A percentile compares a stretch with the other conserved stretches of the same genome.
These are phyloP conservation scores for Plasmodium yoelii DNA, from an alignment of 169 alveolate species.

Conservation along the genomic window DNA sequence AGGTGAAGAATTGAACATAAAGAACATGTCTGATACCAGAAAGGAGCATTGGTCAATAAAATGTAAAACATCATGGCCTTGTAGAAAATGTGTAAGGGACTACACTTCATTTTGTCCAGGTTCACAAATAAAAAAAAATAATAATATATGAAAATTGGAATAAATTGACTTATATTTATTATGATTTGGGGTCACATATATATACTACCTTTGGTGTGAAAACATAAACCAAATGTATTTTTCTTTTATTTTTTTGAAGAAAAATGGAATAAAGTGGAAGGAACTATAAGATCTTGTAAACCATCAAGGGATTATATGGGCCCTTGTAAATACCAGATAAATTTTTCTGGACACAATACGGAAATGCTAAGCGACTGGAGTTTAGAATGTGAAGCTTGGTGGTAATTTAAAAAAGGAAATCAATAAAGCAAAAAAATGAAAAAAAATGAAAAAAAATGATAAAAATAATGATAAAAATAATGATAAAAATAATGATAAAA, in stretches of 20 bases:
- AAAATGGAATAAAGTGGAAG: conserved; percentile 62
- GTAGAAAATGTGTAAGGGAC: conserved; percentile 80
- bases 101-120: conserved; percentile 85
- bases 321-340: conserved; percentile 53
- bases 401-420: conserved; percentile 25
- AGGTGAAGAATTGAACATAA: conserved; percentile 81
- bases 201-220: background rate
- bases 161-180: conserved; percentile 70
- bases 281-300: conserved; percentile 55
- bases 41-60: conserved; percentile 80
- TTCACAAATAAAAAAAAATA: conserved; percentile 40
- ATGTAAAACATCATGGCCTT: conserved; percentile 87
- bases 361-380: conserved; percentile 74
- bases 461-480: too few relatives aligned
- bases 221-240: background rate
- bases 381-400: conserved; percentile 74
- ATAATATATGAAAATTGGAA: conserved; percentile 31
- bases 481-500: too few relatives aligned
- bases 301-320: conserved; percentile 52
- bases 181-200: background rate
- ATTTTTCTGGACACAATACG: conserved; percentile 58
- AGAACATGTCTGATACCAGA: conserved; percentile 78
- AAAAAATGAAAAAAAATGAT: too few relatives aligned
- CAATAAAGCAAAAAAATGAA: background rate
- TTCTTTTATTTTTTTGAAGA: conserved; percentile 22